These are phyloP conservation scores for Acarospora socialis DNA, from an alignment of 2,329 filamentous ascomycete species.

Conservation along the genomic window DNA sequence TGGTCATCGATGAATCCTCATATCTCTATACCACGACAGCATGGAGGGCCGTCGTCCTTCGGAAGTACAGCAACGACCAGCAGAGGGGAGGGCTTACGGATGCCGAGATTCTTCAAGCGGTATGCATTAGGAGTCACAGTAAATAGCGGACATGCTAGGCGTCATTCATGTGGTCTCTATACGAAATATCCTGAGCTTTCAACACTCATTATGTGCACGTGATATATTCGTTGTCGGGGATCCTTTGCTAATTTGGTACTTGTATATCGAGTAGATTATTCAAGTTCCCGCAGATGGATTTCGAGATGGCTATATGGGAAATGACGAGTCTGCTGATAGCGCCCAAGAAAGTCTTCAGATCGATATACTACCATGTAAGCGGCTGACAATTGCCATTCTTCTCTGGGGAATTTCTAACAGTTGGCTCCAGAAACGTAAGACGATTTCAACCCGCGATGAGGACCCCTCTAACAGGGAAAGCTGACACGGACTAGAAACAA, in stretches of 20 bases:
- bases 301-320: constrained; percentile 60
- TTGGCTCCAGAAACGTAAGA: constrained; percentile 15
- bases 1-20: constrained; percentile 43
- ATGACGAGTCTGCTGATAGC: constrained; percentile 55
- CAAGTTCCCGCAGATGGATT: constrained; percentile 63
- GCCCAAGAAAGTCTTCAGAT: constrained; percentile 56
- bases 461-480: constrained; percentile 7
- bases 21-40: constrained; percentile 44
- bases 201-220: not conserved
- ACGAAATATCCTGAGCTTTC: constrained; percentile 9
- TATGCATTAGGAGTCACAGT: too few species aligned
- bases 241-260: not conserved
- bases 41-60: constrained; percentile 39
- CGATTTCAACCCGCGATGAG: constrained; percentile 1
- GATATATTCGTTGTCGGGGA: not conserved
- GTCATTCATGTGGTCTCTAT: not conserved
- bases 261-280: constrained; percentile 34
- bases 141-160: too few species aligned
- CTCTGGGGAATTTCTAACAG: constrained; percentile 4
- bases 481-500: constrained; percentile 39
- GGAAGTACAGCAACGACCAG: constrained; percentile 35
- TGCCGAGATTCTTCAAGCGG: constrained; percentile 55
- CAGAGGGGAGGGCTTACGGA: constrained; percentile 39
- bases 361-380: constrained; percentile 54
- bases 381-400: not conserved